Evolutionary conservation across 1,139 yeast genomes (phyloP).

Genomic region (Taiozyma onychis): DNA sequence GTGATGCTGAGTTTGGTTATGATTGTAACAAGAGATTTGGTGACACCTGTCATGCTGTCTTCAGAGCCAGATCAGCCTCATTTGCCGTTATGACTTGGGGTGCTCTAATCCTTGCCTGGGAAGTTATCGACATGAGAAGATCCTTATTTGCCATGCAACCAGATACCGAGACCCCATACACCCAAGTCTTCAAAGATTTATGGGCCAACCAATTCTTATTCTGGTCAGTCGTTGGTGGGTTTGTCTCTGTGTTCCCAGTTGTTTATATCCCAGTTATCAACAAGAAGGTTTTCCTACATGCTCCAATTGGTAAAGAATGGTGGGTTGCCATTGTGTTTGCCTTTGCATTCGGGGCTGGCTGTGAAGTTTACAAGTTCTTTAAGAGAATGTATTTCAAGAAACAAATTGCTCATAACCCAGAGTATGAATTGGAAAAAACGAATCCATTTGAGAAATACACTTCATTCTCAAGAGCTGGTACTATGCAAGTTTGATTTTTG

Average conservation of each 20-base stretch:
- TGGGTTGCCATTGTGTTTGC: slow-evolving; percentile 68
- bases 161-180: slow-evolving; percentile 54
- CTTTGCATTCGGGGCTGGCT: slow-evolving; percentile 49
- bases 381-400: slow-evolving; percentile 53
- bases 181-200: slow-evolving; percentile 54
- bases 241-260: slow-evolving; percentile 72
- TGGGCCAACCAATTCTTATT: slow-evolving; percentile 77
- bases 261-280: slow-evolving; percentile 87
- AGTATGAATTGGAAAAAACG: slow-evolving; percentile 53
- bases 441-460: slow-evolving; percentile 63
- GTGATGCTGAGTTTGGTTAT: slow-evolving; percentile 61
- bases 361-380: slow-evolving; percentile 62
- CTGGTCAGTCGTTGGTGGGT: slow-evolving; percentile 77
- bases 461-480: slow-evolving; percentile 42
- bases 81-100: slow-evolving; percentile 92
- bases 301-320: slow-evolving; percentile 78
- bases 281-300: slow-evolving; percentile 69
- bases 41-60: slow-evolving; percentile 56
- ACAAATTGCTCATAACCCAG: slow-evolving; percentile 48
- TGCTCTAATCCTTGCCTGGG: slow-evolving; percentile 84
- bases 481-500: slow-evolving; percentile 12
- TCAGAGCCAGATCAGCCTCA: slow-evolving; percentile 73
- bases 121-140: slow-evolving; percentile 70
- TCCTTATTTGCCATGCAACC: slow-evolving; percentile 76
- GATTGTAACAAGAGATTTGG: slow-evolving; percentile 51